Conservation (phyloP, 1,139 yeast species). For the Yamadazyma friedrichii region DNA sequence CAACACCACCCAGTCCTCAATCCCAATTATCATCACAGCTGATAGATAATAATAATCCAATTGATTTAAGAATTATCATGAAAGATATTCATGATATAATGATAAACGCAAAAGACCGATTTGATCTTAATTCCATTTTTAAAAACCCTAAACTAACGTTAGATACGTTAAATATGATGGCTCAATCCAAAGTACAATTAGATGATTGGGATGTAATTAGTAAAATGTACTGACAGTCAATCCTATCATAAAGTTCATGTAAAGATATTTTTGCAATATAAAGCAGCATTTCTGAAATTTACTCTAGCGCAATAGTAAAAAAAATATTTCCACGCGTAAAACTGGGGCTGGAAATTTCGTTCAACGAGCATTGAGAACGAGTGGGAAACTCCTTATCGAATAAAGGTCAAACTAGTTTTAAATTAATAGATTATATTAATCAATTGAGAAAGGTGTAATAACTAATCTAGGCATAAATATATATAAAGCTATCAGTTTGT, state of each 20-base stretch:
- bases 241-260: background rate
- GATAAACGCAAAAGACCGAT: conserved; percentile 15
- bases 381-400: conserved; percentile 10
- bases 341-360: background rate
- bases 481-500: background rate
- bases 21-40: background rate
- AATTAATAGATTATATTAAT: background rate
- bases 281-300: background rate
- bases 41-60: background rate
- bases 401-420: background rate
- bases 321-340: background rate
- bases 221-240: conserved; percentile 20
- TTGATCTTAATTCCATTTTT: conserved; percentile 5
- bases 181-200: conserved; percentile 29
- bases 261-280: background rate
- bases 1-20: background rate
- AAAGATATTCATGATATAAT: conserved; percentile 30
- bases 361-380: conserved; percentile 6
- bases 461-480: background rate
- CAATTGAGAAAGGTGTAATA: background rate
- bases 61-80: conserved; percentile 22
- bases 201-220: conserved; percentile 49
- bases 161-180: conserved; percentile 17
- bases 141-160: conserved; percentile 7
- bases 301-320: background rate